phyloP scores from a whole-genome alignment of 1,139 yeast genomes.

The Candida pseudoviswanathii region DNA sequence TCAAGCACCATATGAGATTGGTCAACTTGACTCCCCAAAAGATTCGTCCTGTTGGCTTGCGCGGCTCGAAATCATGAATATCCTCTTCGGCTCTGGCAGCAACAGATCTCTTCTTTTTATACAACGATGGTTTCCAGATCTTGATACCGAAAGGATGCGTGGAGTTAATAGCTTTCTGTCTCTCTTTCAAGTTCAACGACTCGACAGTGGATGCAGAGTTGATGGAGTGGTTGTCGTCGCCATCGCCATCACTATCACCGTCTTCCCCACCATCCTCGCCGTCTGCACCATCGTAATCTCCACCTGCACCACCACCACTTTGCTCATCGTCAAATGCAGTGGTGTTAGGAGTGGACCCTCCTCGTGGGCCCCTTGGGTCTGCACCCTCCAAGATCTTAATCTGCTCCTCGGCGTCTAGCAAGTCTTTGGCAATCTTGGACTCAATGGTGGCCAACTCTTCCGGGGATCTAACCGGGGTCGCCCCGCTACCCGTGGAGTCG shows the following conservation, averaged over 20 bases:
- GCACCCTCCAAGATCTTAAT: slow-evolving; percentile 21
- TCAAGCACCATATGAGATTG: slow-evolving; percentile 73
- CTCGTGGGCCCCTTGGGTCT: slow-evolving; percentile 6
- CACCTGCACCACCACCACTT: background rate
- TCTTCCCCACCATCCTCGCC: slow-evolving; percentile 19
- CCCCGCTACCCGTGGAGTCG: slow-evolving; percentile 10
- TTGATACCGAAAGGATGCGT: slow-evolving; percentile 98
- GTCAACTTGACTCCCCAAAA: slow-evolving; percentile 67
- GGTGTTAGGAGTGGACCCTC: slow-evolving; percentile 1
- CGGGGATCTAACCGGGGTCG: slow-evolving; percentile 8
- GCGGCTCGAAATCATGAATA: slow-evolving; percentile 73
- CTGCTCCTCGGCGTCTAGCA: slow-evolving; percentile 24
- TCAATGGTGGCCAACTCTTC: slow-evolving; percentile 17
- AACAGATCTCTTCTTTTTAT: slow-evolving; percentile 89
- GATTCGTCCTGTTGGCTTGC: slow-evolving; percentile 51
- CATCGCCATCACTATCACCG: slow-evolving; percentile 16
- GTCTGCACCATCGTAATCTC: slow-evolving; percentile 5
- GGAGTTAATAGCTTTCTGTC: slow-evolving; percentile 94
- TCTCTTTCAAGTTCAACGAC: slow-evolving; percentile 84
- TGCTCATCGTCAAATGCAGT: slow-evolving; percentile 11
- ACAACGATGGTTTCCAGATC: slow-evolving; percentile 97
- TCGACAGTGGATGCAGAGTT: slow-evolving; percentile 65
- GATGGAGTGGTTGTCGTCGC: slow-evolving; percentile 30
- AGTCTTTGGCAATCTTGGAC: slow-evolving; percentile 19
- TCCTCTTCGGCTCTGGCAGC: slow-evolving; percentile 92